These are phyloP conservation scores for Picochlorum sp. DNA, from an alignment of 139 green algal species.

Conservation along the genomic window DNA sequence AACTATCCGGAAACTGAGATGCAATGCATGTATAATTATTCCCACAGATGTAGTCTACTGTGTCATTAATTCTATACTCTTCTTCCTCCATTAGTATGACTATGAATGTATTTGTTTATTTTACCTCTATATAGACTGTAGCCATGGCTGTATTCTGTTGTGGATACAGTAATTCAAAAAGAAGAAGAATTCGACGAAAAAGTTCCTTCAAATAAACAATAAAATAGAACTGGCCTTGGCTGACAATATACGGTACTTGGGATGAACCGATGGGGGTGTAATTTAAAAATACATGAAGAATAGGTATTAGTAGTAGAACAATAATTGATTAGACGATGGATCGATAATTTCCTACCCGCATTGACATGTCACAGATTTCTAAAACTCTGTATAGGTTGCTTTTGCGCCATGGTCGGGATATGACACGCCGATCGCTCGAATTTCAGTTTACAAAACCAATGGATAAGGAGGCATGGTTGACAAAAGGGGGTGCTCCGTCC, in stretches of 20 bases:
- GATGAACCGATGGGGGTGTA: no score
- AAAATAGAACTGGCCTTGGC: no score
- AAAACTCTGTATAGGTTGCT: constrained; percentile 1
- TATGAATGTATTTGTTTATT: not conserved
- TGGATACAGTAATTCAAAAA: no score
- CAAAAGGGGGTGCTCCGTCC: not conserved
- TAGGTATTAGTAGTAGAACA: no score
- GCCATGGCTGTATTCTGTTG: no score
- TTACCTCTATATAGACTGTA: no score
- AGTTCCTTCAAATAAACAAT: no score
- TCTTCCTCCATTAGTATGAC: not conserved
- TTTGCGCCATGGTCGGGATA: constrained; percentile 2
- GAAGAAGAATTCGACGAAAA: no score
- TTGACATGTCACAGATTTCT: not conserved
- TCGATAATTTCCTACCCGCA: no score
- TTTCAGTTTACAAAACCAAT: constrained; percentile 4
- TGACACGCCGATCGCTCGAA: not conserved
- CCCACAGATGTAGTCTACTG: constrained; percentile 35
- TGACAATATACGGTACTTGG: no score
- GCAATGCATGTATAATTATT: constrained; percentile 36
- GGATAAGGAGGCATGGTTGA: not conserved
- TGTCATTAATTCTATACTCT: constrained; percentile 30
- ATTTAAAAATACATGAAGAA: no score
- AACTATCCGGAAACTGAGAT: constrained; percentile 67
- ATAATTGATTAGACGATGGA: no score